Percentiles rank a stretch among this genome's conserved stretches.
Evolutionary conservation across 2,329 filamentous ascomycete genomes (phyloP).

Genomic region (Diaporthe sp.): DNA sequence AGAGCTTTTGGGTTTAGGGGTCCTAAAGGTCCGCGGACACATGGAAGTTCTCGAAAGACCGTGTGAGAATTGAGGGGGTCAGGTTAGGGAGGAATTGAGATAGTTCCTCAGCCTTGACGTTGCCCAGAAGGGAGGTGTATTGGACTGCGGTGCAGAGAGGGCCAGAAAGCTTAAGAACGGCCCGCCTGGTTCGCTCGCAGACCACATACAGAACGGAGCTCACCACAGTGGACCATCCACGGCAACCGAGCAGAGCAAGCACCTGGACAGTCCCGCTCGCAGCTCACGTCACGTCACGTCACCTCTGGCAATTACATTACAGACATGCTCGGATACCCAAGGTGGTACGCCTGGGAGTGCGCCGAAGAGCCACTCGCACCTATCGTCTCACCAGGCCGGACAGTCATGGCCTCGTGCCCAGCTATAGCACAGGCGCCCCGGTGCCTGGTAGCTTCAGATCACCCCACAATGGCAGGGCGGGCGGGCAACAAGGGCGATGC

Average conservation of each 20-base stretch:
- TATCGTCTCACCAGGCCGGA: not conserved
- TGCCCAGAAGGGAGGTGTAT: conserved; percentile 8
- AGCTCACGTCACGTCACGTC: conserved; percentile 15
- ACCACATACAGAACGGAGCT: conserved; percentile 25
- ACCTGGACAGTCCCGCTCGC: conserved; percentile 6
- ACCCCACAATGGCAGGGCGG: conserved; percentile 19
- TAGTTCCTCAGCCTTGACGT: not conserved
- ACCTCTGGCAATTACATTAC: not conserved
- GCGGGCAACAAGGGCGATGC: conserved; percentile 13
- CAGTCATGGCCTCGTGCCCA: conserved; percentile 3
- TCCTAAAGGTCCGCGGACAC: not conserved
- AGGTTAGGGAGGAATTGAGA: conserved; percentile 7
- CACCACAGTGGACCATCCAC: not conserved
- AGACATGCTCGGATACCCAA: not conserved
- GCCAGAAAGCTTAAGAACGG: conserved; percentile 14
- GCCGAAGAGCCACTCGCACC: not conserved
- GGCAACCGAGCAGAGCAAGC: conserved; percentile 11
- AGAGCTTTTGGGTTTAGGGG: not conserved
- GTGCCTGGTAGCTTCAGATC: conserved; percentile 5
- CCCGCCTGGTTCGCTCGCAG: conserved; percentile 12
- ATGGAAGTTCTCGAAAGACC: not conserved
- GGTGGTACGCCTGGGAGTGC: conserved; percentile 1
- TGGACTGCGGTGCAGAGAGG: not conserved
- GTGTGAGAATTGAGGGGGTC: not conserved
- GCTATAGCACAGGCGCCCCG: not conserved